A percentile compares a stretch with the other conserved stretches of the same genome.
These are phyloP conservation scores for Eimeria sp. DNA, from an alignment of 169 alveolate genomes.

Conservation along the genomic window DNA sequence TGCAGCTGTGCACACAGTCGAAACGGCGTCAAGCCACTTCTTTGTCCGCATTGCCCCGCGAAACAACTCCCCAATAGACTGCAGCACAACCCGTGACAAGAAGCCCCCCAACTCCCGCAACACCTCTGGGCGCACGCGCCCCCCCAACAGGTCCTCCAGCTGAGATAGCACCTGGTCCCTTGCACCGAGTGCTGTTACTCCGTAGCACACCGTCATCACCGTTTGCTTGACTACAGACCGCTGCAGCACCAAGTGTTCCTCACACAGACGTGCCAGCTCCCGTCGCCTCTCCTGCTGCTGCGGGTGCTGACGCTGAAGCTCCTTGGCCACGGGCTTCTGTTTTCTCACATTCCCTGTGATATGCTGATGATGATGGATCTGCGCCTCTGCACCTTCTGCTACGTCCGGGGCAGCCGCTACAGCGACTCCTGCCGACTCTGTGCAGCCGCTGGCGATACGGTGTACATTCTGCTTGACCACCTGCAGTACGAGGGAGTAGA, in stretches of 20 bases:
- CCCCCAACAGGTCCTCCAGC: conserved; percentile 89
- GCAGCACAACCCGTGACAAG: conserved; percentile 94
- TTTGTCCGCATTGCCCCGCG: conserved; percentile 96
- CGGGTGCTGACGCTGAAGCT: not conserved
- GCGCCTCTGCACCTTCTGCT: conserved; percentile 2
- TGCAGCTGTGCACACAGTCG: conserved; percentile 93
- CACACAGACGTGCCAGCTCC: conserved; percentile 29
- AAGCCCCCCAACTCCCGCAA: conserved; percentile 87
- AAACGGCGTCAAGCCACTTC: conserved; percentile 97
- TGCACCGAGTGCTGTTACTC: conserved; percentile 96
- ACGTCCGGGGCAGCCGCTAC: not conserved
- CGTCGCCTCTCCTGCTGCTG: conserved; percentile 66
- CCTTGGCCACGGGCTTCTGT: not conserved
- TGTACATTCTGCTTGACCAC: conserved; percentile 71
- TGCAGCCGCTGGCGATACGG: conserved; percentile 7
- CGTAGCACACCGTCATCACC: conserved; percentile 99
- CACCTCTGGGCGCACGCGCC: conserved; percentile 80
- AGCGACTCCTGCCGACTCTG: not conserved
- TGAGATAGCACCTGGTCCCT: conserved; percentile 91
- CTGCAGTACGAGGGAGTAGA: conserved; percentile 94
- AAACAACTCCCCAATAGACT: conserved; percentile 96
- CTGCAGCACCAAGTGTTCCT: conserved; percentile 86
- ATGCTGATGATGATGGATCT: not conserved
- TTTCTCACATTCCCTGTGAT: not conserved
- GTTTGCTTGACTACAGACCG: conserved; percentile 98